phyloP scores from a whole-genome alignment of 1,284 basidiomycete genomes.

The Pyrrhoderma noxium region DNA sequence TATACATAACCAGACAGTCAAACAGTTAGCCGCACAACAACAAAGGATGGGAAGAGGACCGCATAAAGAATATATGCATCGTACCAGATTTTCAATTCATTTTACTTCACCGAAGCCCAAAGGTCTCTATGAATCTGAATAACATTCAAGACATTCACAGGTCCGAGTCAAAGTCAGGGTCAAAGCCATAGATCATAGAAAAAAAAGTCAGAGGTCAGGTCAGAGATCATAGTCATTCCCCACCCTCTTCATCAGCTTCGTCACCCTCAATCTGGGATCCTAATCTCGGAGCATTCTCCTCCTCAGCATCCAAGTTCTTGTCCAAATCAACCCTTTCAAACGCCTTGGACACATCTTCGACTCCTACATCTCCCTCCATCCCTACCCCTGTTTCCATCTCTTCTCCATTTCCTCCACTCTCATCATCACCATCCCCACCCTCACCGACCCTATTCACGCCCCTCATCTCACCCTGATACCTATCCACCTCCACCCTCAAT shows the following conservation, averaged over 20 bases:
- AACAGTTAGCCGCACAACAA: too few species aligned
- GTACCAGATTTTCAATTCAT: too few species aligned
- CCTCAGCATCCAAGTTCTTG: conserved; percentile 37
- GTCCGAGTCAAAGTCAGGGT: too few species aligned
- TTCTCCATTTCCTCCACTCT: conserved; percentile 21
- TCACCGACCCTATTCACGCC: conserved; percentile 3
- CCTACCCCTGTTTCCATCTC: conserved; percentile 4
- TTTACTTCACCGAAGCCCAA: too few species aligned
- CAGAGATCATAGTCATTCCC: too few species aligned
- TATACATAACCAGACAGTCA: too few species aligned
- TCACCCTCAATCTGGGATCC: conserved; percentile 18
- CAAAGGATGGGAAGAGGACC: too few species aligned
- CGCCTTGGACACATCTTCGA: conserved; percentile 12
- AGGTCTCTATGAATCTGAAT: too few species aligned
- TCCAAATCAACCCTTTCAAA: conserved; percentile 32
- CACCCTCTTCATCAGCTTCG: conserved; percentile 19
- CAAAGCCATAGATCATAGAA: too few species aligned
- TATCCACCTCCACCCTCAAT: conserved; percentile 39
- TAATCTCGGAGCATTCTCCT: conserved; percentile 22
- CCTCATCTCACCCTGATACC: conserved; percentile 21
- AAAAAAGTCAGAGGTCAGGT: too few species aligned
- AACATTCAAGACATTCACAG: too few species aligned
- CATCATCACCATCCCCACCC: conserved; percentile 11
- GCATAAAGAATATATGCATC: too few species aligned
- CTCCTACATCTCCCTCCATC: conserved; percentile 11